phyloP scores from a whole-genome alignment of 2,329 filamentous ascomycete species.

The Fusarium albosuccineum region DNA sequence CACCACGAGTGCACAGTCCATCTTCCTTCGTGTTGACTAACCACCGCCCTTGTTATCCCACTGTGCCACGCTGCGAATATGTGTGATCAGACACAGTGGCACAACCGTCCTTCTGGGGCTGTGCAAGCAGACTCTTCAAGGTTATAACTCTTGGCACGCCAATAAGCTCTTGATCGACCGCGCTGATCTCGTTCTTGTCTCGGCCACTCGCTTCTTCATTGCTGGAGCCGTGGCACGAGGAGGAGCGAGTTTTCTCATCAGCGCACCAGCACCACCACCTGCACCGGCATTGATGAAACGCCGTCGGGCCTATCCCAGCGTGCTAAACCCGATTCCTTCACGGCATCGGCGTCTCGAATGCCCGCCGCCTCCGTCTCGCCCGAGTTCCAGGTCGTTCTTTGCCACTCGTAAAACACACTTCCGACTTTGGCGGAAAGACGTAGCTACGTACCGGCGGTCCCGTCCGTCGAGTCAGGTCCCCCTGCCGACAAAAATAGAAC shows the following conservation, averaged over 20 bases:
- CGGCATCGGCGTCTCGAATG: constrained; percentile 14
- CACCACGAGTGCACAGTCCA: constrained; percentile 27
- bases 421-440: not conserved
- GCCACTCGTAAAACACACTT: constrained; percentile 31
- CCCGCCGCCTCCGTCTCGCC: constrained; percentile 8
- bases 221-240: constrained; percentile 10
- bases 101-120: constrained; percentile 27
- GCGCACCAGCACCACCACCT: not conserved
- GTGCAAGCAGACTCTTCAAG: constrained; percentile 22
- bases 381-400: constrained; percentile 17
- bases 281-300: constrained; percentile 25
- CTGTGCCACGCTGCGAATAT: constrained; percentile 29
- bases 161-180: constrained; percentile 31
- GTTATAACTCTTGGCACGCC: constrained; percentile 33
- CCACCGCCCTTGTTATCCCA: constrained; percentile 1
- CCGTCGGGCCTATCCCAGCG: constrained; percentile 18
- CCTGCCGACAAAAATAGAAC: constrained; percentile 40
- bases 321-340: constrained; percentile 15
- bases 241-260: not conserved
- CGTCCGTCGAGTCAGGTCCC: constrained; percentile 13
- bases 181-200: constrained; percentile 10
- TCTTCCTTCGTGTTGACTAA: constrained; percentile 2
- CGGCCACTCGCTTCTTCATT: constrained; percentile 16
- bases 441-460: constrained; percentile 4
- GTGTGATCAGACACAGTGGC: constrained; percentile 26